Conservation (phyloP, 2,329 filamentous ascomycete species). For the Cladophialophora immunda region DNA sequence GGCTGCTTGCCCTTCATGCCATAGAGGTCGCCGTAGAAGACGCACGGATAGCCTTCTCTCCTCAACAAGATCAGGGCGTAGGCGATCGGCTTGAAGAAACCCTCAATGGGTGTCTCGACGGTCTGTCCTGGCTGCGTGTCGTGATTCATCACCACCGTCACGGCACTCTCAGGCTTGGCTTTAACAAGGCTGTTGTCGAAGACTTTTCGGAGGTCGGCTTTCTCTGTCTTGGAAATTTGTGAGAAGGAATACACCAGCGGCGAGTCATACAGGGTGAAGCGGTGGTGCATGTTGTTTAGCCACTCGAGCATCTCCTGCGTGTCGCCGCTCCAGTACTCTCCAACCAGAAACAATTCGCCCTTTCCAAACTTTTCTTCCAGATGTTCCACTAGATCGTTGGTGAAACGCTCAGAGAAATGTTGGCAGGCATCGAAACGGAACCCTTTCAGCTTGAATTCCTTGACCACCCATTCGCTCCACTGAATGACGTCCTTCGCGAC, state of each 20-base stretch:
- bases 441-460: constrained; percentile 68
- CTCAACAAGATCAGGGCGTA: constrained; percentile 76
- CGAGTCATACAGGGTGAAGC: constrained; percentile 71
- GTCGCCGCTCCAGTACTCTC: constrained; percentile 74
- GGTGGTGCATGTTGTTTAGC: constrained; percentile 65
- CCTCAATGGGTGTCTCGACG: constrained; percentile 65
- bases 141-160: constrained; percentile 76
- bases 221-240: constrained; percentile 63
- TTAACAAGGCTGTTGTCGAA: constrained; percentile 69
- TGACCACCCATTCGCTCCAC: constrained; percentile 74
- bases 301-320: constrained; percentile 58
- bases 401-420: constrained; percentile 74
- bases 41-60: constrained; percentile 67
- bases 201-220: constrained; percentile 69
- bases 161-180: constrained; percentile 62
- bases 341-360: constrained; percentile 69
- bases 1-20: constrained; percentile 67
- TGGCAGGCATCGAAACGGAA: constrained; percentile 77
- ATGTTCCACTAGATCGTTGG: constrained; percentile 68
- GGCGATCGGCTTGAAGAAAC: constrained; percentile 75
- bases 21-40: constrained; percentile 77
- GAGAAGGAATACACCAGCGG: constrained; percentile 75
- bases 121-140: constrained; percentile 64
- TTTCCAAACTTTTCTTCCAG: constrained; percentile 60
- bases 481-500: constrained; percentile 70